Evolutionary conservation across 306 rosid genomes (phyloP).

Genomic region (Glycine latifolia): DNA sequence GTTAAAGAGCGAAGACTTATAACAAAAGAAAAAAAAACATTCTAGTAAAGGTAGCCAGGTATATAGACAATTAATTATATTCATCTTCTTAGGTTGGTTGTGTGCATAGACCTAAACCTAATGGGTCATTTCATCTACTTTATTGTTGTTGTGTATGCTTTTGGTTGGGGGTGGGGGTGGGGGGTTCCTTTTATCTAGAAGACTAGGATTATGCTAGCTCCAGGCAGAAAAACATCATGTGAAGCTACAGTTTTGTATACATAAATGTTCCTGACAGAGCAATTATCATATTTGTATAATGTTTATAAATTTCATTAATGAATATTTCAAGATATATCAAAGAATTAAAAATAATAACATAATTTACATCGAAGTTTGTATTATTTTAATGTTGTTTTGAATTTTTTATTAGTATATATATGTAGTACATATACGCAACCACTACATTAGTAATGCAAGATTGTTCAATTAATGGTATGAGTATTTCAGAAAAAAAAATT

Average conservation of each 20-base stretch:
- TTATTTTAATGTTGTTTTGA: neutral
- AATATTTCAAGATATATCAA: neutral
- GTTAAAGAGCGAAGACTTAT: neutral
- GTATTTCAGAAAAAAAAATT: too few species aligned
- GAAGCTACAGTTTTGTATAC: neutral
- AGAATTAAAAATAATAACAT: neutral
- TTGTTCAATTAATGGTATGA: too few species aligned
- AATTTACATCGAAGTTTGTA: neutral
- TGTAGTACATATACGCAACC: too few species aligned
- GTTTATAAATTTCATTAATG: neutral
- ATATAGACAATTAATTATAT: neutral
- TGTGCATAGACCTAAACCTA: constrained; percentile 11
- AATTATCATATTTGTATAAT: neutral
- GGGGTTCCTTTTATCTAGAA: neutral
- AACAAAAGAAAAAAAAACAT: neutral
- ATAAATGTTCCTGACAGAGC: neutral
- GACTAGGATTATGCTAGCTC: neutral
- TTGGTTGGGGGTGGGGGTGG: neutral
- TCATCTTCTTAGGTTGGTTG: neutral
- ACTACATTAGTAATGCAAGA: too few species aligned
- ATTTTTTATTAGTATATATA: neutral
- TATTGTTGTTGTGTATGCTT: neutral
- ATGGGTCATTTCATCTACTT: constrained; percentile 34
- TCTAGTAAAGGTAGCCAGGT: neutral
- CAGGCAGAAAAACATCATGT: constrained; percentile 6